Conservation (phyloP, 208 protist species). For the Leishmania guyanensis region DNA sequence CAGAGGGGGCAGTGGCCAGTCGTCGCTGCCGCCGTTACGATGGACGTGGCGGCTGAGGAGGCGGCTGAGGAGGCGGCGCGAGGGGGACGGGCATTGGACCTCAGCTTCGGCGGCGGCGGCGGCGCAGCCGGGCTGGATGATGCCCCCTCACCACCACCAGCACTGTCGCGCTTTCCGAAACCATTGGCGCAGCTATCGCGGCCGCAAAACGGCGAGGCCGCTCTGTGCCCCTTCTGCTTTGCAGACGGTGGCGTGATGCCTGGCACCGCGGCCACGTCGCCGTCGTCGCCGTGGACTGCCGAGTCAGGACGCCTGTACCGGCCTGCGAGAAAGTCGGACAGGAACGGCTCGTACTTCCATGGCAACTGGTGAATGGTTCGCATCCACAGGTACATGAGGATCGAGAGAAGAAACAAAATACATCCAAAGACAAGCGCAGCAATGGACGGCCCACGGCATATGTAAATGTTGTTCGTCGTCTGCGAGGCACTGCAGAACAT, state of each 20-base stretch:
- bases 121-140: not conserved
- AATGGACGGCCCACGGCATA: conserved; percentile 48
- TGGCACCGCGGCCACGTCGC: not conserved
- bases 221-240: not conserved
- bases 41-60: not conserved
- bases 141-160: not conserved
- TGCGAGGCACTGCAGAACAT: conserved; percentile 50
- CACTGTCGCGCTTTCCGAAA: not conserved
- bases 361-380: conserved; percentile 50
- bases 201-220: not conserved
- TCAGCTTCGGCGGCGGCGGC: not conserved
- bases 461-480: conserved; percentile 72
- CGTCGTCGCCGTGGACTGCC: not conserved
- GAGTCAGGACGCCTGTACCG: not conserved
- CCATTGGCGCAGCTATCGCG: not conserved
- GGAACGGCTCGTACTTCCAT: conserved; percentile 60
- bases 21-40: not conserved
- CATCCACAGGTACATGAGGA: conserved; percentile 48
- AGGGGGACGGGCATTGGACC: not conserved
- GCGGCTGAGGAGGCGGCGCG: not conserved
- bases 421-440: conserved; percentile 38
- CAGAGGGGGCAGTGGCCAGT: conserved; percentile 57
- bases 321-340: conserved; percentile 35
- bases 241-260: not conserved
- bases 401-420: conserved; percentile 36